Conservation (phyloP, 352 stramenopile genomes). For the Globisporangium recalcitrans region DNA sequence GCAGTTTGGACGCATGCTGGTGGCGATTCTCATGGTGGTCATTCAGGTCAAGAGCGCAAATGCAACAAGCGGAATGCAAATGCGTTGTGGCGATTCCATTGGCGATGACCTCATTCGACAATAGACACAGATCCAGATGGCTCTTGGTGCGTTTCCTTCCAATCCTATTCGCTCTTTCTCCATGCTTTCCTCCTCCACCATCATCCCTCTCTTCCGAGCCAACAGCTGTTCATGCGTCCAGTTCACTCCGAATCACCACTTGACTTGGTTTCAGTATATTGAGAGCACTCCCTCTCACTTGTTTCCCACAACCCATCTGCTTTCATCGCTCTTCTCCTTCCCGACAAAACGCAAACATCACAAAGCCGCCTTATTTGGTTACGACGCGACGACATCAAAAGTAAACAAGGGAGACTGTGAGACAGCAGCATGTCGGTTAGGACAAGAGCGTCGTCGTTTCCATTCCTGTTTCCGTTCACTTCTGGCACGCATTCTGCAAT, state of each 20-base stretch:
- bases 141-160: not conserved
- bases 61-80: not conserved
- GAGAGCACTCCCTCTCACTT: not conserved
- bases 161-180: not conserved
- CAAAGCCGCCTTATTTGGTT: too few relatives aligned
- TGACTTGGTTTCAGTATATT: not conserved
- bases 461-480: not conserved
- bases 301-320: not conserved
- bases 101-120: not conserved
- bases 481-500: not conserved
- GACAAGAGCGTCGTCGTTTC: conserved; percentile 2
- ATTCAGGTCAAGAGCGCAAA: too few relatives aligned
- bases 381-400: not conserved
- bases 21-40: not conserved
- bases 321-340: not conserved
- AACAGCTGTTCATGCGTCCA: not conserved
- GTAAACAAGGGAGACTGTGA: not conserved
- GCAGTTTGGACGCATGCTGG: not conserved
- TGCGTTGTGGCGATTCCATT: not conserved
- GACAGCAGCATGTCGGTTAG: not conserved
- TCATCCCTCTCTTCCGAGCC: not conserved
- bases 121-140: not conserved
- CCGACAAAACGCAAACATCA: not conserved
- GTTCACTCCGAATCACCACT: not conserved
- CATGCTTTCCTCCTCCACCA: not conserved